These are phyloP conservation scores for Alopecurus myosuroides DNA, from an alignment of 176 grass and related monocot species.

Conservation along the genomic window DNA sequence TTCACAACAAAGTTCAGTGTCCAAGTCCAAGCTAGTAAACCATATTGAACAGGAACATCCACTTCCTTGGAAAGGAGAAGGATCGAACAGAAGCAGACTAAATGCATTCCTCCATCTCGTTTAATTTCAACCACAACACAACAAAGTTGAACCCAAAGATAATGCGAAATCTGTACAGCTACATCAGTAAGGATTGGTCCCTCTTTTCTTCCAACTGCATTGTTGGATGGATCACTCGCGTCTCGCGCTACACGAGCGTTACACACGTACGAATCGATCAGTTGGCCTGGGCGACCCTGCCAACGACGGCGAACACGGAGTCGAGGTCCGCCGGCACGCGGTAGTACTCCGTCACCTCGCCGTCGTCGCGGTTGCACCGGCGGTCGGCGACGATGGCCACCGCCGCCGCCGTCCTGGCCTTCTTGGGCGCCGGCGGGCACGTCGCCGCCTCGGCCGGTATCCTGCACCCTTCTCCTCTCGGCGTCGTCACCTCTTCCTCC, in stretches of 20 bases:
- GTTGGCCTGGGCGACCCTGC: constrained; percentile 30
- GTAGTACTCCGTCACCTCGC: constrained; percentile 40
- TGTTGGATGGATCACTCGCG: not conserved
- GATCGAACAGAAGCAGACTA: not conserved
- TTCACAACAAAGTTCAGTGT: not conserved
- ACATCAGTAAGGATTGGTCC: not conserved
- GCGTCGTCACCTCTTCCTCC: constrained; percentile 24
- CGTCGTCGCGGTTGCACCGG: constrained; percentile 37
- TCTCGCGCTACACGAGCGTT: not conserved
- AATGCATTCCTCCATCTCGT: not conserved
- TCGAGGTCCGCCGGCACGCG: constrained; percentile 47
- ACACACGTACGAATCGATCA: not conserved
- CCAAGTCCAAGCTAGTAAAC: not conserved
- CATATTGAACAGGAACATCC: not conserved
- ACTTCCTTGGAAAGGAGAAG: not conserved
- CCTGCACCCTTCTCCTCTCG: constrained; percentile 30
- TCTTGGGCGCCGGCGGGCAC: constrained; percentile 58
- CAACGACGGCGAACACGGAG: constrained; percentile 28
- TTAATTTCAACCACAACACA: not conserved
- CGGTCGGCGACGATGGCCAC: constrained; percentile 8
- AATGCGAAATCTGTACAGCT: constrained; percentile 31
- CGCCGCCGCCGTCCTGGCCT: constrained; percentile 15
- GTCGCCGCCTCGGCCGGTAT: constrained; percentile 21
- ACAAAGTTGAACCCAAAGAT: not conserved
- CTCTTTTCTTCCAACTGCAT: not conserved